phyloP scores from a whole-genome alignment of 163 green algal species.

The Prototheca cutis region DNA sequence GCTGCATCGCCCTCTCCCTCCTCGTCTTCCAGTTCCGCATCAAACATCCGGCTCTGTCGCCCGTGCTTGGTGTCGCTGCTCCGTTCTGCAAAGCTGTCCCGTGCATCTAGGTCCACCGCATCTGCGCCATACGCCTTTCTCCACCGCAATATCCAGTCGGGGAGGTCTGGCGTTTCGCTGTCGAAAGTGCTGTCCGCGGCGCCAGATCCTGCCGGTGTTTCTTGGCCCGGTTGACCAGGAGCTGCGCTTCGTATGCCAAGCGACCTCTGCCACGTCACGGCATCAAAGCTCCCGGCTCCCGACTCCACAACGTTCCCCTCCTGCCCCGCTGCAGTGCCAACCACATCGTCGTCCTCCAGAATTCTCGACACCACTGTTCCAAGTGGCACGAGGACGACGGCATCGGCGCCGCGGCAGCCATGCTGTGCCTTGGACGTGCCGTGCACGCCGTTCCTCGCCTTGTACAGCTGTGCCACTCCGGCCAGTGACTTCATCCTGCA shows the following conservation, averaged over 20 bases:
- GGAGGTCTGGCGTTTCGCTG: conserved; percentile 1
- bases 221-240: background rate
- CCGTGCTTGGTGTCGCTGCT: no score
- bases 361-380: conserved; percentile 20
- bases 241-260: no score
- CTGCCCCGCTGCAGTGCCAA: no score
- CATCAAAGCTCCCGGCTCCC: no score
- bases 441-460: background rate
- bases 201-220: no score
- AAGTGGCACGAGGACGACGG: conserved; percentile 11
- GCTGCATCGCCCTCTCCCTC: background rate
- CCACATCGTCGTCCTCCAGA: no score
- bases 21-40: no score
- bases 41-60: no score
- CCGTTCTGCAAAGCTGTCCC: background rate
- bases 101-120: conserved; percentile 15
- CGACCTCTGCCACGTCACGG: no score
- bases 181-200: no score
- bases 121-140: conserved; percentile 6
- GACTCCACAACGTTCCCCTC: no score
- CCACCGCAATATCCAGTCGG: background rate
- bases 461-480: background rate
- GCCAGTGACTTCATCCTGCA: background rate
- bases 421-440: background rate
- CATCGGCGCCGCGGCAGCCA: background rate